Base-by-base conservation (phyloP, 1,139 yeast genomes). In the Cylindricascospora bacillispora region DNA sequence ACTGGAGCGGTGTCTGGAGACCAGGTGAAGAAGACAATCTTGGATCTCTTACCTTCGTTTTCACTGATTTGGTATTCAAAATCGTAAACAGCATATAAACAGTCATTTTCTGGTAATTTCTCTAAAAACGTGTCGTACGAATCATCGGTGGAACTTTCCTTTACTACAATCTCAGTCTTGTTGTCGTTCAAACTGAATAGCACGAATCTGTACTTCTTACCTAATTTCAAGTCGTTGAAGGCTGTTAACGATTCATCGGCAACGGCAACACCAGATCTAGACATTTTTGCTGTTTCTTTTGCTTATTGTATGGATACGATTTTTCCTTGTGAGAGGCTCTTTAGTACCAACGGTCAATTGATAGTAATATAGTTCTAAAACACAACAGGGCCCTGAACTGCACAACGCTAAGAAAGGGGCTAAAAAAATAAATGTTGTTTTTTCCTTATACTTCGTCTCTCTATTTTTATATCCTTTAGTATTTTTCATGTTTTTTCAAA, bases 1-100 rank as follows among this genome's bases (percentile, higher is more conserved):
- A 92, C 75, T 39, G 93, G 83, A 32, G 97, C 95, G 39, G 93
- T 80, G 58, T 92, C 98, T 52, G 98, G 98, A 40, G 95, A 76
- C 99, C 99, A 89, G 45, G 92, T 79, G 67, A 60, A 80, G 64
- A 89, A 89, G 37, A 86, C 77, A 52, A 89, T 80, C 71, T 89
- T 89, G 54, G 86, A 77, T 68, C 92, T 80, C 70, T 83, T 83
- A 56, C 98, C 98, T 62, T 89, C 97, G 47, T 85, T 89, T 29
- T 73, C 73, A 44, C 81, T 73, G 41, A 82, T 65, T 58, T 85
- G 95, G 62, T 85, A 89, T 63, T 86, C 95, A 49, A 89, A 86
- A 62, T 86, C 97, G 63, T 85, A 89, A 38, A 92, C 75, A 38
- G 98, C 98, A 58, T 89, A 92, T 59, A 86, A 77, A 65, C 97